Evolutionary conservation across 345 rosid species (phyloP).

Genomic region (Hypericum androsaemum): DNA sequence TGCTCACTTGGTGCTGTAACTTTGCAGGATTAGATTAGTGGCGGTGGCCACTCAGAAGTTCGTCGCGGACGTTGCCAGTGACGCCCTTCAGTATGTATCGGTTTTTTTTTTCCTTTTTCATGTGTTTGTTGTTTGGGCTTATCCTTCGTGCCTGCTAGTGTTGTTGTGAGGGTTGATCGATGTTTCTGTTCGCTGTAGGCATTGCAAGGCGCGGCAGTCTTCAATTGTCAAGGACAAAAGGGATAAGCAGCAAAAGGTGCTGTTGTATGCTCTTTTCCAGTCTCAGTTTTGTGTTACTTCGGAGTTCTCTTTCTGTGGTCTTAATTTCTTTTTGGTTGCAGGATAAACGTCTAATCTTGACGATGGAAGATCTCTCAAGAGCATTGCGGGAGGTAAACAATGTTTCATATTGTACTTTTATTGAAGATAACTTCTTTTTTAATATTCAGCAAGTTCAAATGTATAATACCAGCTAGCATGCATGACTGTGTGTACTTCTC

Average conservation of each 20-base stretch:
- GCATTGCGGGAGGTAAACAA: conserved; percentile 68
- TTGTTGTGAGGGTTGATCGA: not conserved
- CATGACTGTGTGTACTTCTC: no score
- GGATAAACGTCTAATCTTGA: conserved; percentile 82
- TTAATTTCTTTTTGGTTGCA: conserved; percentile 25
- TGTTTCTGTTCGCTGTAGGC: conserved; percentile 31
- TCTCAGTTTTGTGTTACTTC: not conserved
- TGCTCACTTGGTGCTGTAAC: not conserved
- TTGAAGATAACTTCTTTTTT: not conserved
- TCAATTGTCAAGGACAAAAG: conserved; percentile 82
- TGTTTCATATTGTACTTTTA: not conserved
- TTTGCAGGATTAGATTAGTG: conserved; percentile 69
- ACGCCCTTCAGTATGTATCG: conserved; percentile 68
- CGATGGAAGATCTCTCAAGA: conserved; percentile 90
- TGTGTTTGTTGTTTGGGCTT: not conserved
- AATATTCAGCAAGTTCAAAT: not conserved
- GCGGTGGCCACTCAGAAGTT: conserved; percentile 98
- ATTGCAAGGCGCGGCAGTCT: conserved; percentile 86
- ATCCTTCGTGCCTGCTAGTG: not conserved
- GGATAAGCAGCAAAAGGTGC: conserved; percentile 89
- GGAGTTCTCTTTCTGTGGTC: not conserved
- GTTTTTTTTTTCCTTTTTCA: not conserved
- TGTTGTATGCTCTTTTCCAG: not conserved
- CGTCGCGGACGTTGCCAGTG: conserved; percentile 82
- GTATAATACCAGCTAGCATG: no score